Evolutionary conservation across 805 yeast species (phyloP).

Genomic region (Pichia nanzhaoensis): DNA sequence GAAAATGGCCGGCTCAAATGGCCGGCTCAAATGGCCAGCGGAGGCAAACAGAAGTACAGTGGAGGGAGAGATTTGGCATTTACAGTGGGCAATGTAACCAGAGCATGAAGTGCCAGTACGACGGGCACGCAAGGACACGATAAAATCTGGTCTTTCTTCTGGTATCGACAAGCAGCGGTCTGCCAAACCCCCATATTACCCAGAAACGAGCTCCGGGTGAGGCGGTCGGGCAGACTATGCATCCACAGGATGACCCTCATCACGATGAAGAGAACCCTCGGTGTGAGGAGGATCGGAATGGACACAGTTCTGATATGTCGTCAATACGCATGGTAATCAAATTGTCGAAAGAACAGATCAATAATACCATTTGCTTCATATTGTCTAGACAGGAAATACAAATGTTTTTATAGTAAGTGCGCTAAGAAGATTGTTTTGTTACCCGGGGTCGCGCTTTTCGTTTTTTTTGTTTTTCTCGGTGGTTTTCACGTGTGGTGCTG

Average conservation of each 20-base stretch:
- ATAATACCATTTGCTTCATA: too few species aligned
- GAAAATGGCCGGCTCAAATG: too few species aligned
- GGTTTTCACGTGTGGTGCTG: too few species aligned
- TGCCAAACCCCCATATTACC: not conserved
- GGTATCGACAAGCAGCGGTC: slow-evolving; percentile 1
- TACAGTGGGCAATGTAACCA: slow-evolving; percentile 1
- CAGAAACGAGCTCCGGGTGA: too few species aligned
- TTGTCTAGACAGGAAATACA: too few species aligned
- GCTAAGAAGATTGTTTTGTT: too few species aligned
- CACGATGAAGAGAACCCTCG: slow-evolving; percentile 4
- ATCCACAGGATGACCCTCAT: not conserved
- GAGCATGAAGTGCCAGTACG: slow-evolving; percentile 10
- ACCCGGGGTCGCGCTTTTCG: too few species aligned
- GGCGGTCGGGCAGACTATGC: not conserved
- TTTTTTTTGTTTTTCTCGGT: too few species aligned
- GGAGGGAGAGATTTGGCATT: too few species aligned
- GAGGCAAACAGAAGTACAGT: too few species aligned
- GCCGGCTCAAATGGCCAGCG: too few species aligned
- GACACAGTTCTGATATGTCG: not conserved
- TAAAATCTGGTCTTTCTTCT: slow-evolving; percentile 3
- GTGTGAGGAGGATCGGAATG: not conserved
- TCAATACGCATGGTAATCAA: slow-evolving; percentile 8
- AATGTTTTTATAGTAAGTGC: too few species aligned
- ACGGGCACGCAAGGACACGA: slow-evolving; percentile 5
- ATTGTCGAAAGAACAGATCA: slow-evolving; percentile 2